These are phyloP conservation scores for Chlorella vulgaris DNA, from an alignment of 139 green algal genomes.

Conservation along the genomic window DNA sequence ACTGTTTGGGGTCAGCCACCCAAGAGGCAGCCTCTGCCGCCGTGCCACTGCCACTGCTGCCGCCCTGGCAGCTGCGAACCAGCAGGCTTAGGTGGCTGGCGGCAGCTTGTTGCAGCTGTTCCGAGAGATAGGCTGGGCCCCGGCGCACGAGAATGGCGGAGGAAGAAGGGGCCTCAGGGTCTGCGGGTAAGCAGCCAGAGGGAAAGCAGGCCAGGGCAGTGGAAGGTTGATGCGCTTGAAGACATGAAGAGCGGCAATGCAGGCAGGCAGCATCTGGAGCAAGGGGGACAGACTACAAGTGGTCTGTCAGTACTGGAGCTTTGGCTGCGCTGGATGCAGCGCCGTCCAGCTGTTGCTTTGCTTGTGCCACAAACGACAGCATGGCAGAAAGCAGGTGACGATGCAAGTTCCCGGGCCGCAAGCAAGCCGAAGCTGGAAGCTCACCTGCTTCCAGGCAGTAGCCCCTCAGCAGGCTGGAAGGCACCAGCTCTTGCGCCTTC, in stretches of 20 bases:
- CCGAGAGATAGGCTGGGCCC: slow-evolving; percentile 1
- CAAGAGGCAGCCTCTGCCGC: background rate
- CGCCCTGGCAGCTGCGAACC: background rate
- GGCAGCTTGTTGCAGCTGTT: slow-evolving; percentile 15
- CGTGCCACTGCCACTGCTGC: background rate
- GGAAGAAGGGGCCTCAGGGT: background rate
- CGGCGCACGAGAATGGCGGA: background rate
- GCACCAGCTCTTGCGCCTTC: background rate
- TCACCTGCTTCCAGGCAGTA: slow-evolving; percentile 5
- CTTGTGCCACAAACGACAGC: no score
- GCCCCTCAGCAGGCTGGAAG: background rate
- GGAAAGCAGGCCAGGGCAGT: background rate
- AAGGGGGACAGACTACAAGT: no score
- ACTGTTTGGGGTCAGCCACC: background rate
- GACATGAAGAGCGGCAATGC: no score
- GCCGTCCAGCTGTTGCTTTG: no score
- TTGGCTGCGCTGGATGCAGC: no score
- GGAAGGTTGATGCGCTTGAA: no score
- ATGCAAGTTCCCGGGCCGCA: no score
- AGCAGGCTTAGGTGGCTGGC: slow-evolving; percentile 2
- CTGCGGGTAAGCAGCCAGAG: background rate
- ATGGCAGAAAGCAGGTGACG: no score
- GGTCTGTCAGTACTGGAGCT: no score
- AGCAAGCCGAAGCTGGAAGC: background rate
- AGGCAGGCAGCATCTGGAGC: no score